Evolutionary conservation across 352 stramenopile genomes (phyloP), one percentile per base, ranked within the genome.

Genomic region (Phytophthora crassamura): DNA sequence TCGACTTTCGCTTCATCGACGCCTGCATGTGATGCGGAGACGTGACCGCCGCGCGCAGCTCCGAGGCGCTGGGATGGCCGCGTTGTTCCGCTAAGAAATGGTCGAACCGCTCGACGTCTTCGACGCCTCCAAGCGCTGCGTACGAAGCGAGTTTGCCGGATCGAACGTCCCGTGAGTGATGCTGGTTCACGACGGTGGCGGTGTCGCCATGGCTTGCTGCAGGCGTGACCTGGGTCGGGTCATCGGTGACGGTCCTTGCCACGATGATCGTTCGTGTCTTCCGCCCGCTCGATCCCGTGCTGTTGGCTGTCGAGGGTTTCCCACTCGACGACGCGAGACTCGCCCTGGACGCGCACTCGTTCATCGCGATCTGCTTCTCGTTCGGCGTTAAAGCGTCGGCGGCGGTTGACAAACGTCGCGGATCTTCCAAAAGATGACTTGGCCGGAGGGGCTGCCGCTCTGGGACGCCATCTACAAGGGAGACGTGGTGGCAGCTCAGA

Each of bases 381-480:
- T 54, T 6, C 38, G 18, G 22, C 22, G 22, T 15, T 51, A 66
- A 64, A 64, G 52, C 32, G 50, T 57, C 51, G 16, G 58, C 54
- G 50, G 5, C 67, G 38, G 20, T 72, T 72, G 51, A 46, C 51
- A 76, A 52, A 16, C 43, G 64, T 58, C 56, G 59, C 65, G 41
- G 25, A 59, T 48, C 40, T 54, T 72, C 33, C 12, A 33, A 45
- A 45, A 52, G 7, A 68, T 71, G 61, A 15, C 63, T 32, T 90
- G 77, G 72, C 80, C 72, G 5, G 68, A 76, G 65, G 79, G 53
- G 2, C 47, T 89, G 34, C 60, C 69, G 47, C 80, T 91, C 33
- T 91, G 80, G 78, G 80, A 86, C 15, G 80, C 83, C 2, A 77
- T 90, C 30, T 91, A 90, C 59, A 58, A 59, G 4, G 72, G 82